phyloP scores from a whole-genome alignment of 2,329 filamentous ascomycete species.

The Colletotrichum chlorophyti region DNA sequence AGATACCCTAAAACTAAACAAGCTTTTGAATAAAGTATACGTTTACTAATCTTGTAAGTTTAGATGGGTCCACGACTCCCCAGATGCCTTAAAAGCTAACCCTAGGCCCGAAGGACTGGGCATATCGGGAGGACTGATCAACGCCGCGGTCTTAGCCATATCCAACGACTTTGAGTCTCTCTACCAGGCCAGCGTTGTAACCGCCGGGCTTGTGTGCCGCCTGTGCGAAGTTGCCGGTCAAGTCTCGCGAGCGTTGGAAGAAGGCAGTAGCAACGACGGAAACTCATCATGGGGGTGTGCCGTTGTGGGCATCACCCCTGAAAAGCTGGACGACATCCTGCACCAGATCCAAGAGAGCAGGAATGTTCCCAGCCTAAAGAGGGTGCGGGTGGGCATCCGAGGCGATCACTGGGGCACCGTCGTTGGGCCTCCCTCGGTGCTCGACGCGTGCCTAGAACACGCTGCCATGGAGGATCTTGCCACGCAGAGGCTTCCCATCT shows the following conservation, averaged over 20 bases:
- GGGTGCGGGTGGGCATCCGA: neutral
- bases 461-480: neutral
- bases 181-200: neutral
- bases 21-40: neutral
- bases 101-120: neutral
- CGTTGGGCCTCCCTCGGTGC: neutral
- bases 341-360: neutral
- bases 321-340: neutral
- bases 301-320: neutral
- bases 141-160: neutral
- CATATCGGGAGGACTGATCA: neutral
- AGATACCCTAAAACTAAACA: neutral
- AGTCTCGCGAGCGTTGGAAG: neutral
- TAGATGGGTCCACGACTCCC: constrained; percentile 5
- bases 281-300: neutral
- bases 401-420: neutral
- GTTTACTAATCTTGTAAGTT: neutral
- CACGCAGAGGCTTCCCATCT: neutral
- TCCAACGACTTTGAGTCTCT: neutral
- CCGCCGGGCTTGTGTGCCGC: neutral
- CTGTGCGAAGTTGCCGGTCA: neutral
- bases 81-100: neutral
- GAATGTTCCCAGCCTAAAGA: neutral
- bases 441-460: neutral
- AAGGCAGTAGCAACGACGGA: neutral